Evolutionary conservation across 2,329 filamentous ascomycete genomes (phyloP).

Genomic region (Apiospora malaysiana): DNA sequence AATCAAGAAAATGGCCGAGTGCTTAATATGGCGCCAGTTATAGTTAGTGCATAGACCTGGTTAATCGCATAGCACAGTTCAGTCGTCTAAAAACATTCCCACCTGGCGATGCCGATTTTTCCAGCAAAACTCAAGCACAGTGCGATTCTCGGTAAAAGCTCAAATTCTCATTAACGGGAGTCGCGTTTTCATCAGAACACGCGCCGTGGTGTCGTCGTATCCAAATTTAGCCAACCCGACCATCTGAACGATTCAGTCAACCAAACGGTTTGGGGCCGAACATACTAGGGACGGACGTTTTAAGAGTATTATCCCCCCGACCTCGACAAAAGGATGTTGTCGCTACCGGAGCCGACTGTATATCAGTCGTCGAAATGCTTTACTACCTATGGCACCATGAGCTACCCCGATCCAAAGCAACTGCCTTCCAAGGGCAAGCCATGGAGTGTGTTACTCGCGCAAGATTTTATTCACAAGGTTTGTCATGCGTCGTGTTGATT

Average conservation of each 20-base stretch:
- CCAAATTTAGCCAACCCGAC: background rate
- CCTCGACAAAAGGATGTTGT: slow-evolving; percentile 47
- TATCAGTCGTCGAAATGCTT: slow-evolving; percentile 72
- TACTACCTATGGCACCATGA: slow-evolving; percentile 72
- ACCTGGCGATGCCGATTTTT: background rate
- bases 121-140: background rate
- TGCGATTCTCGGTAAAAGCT: background rate
- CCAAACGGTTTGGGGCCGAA: background rate
- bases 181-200: slow-evolving; percentile 2
- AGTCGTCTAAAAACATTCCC: background rate
- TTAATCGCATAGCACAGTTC: slow-evolving; percentile 20
- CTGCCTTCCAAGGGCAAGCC: slow-evolving; percentile 76
- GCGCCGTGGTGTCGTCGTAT: slow-evolving; percentile 17
- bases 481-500: slow-evolving; percentile 16
- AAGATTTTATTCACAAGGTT: slow-evolving; percentile 74
- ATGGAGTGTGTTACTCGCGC: slow-evolving; percentile 70
- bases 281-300: background rate
- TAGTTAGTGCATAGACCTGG: slow-evolving; percentile 17
- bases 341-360: slow-evolving; percentile 50
- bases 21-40: background rate
- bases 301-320: background rate
- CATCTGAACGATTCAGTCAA: background rate
- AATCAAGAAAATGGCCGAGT: slow-evolving; percentile 19
- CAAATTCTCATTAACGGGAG: background rate
- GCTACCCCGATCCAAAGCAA: slow-evolving; percentile 73